A percentile compares a stretch with the other conserved stretches of the same genome.
These are phyloP conservation scores for Grosmannia clavigera DNA, from an alignment of 2,329 filamentous ascomycete genomes.

Conservation along the genomic window DNA sequence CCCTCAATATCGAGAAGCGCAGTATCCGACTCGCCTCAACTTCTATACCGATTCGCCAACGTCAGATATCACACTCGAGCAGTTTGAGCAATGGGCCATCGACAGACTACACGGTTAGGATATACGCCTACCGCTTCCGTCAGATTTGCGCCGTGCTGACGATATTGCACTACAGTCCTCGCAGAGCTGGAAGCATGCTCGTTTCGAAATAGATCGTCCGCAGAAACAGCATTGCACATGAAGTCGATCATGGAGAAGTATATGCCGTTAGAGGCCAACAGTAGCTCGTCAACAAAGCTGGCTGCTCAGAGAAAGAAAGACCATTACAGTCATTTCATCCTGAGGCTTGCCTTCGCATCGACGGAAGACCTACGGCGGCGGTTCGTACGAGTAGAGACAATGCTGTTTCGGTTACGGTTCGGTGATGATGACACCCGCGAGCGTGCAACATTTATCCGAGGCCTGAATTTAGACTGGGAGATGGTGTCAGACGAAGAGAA, in stretches of 20 bases:
- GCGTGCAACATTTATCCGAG: conserved; percentile 61
- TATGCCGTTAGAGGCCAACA: conserved; percentile 67
- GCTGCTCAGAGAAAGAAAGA: conserved; percentile 77
- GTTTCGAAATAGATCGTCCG: conserved; percentile 78
- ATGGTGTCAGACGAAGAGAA: conserved; percentile 69
- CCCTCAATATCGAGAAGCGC: conserved; percentile 60
- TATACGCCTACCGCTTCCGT: not conserved
- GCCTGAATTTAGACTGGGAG: conserved; percentile 74
- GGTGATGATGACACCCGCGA: conserved; percentile 65
- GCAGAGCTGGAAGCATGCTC: conserved; percentile 87
- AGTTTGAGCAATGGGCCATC: conserved; percentile 99
- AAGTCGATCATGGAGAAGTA: conserved; percentile 78
- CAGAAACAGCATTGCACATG: conserved; percentile 76
- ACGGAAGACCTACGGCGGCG: conserved; percentile 83
- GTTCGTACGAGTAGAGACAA: conserved; percentile 76
- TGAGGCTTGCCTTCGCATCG: conserved; percentile 80
- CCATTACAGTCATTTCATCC: conserved; percentile 95
- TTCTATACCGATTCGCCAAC: conserved; percentile 84
- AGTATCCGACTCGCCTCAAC: conserved; percentile 80
- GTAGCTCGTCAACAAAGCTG: conserved; percentile 45
- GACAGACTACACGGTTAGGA: conserved; percentile 65
- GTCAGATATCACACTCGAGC: conserved; percentile 85
- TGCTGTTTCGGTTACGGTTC: conserved; percentile 76
- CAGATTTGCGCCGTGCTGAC: not conserved
- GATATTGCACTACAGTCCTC: conserved; percentile 42